Evolutionary conservation across 352 stramenopile genomes (phyloP).

Genomic region (Globisporangium iwayamae): DNA sequence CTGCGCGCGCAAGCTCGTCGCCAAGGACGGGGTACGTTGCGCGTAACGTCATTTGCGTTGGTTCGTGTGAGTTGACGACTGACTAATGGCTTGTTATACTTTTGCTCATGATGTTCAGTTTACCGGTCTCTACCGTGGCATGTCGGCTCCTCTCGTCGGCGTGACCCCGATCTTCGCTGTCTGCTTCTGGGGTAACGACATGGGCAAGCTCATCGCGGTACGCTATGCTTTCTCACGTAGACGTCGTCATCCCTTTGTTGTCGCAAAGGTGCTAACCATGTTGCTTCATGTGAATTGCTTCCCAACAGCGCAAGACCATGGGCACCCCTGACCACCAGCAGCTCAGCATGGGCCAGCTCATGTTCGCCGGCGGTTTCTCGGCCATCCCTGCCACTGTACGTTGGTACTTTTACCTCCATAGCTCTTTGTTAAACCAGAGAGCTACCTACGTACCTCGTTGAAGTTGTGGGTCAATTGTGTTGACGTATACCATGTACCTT

Average conservation of each 20-base stretch:
- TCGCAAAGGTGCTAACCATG: constrained; percentile 1
- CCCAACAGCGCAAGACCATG: constrained; percentile 51
- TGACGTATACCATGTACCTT: constrained; percentile 6
- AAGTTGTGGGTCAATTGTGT: not conserved
- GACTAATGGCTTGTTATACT: not conserved
- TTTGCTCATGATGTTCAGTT: constrained; percentile 36
- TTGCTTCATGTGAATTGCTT: not conserved
- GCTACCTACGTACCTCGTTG: not conserved
- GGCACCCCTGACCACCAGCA: constrained; percentile 54
- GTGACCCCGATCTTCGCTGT: constrained; percentile 96
- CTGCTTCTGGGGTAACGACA: constrained; percentile 98
- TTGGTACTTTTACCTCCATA: not conserved
- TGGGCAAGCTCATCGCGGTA: constrained; percentile 92
- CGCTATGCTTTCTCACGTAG: constrained; percentile 6
- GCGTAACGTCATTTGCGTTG: not conserved
- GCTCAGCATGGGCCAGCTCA: constrained; percentile 81
- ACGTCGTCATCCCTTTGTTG: not conserved
- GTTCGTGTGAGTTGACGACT: not conserved
- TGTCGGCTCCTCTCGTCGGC: constrained; percentile 93
- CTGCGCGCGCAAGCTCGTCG: constrained; percentile 91
- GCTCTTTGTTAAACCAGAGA: not conserved
- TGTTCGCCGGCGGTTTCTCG: constrained; percentile 89
- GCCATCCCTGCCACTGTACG: constrained; percentile 73
- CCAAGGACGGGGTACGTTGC: constrained; percentile 85
- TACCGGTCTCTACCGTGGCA: constrained; percentile 91